A percentile compares a stretch with the other conserved stretches of the same genome.
These are phyloP conservation scores for Saturnispora ahearnii DNA, from an alignment of 805 yeast species.

Conservation along the genomic window DNA sequence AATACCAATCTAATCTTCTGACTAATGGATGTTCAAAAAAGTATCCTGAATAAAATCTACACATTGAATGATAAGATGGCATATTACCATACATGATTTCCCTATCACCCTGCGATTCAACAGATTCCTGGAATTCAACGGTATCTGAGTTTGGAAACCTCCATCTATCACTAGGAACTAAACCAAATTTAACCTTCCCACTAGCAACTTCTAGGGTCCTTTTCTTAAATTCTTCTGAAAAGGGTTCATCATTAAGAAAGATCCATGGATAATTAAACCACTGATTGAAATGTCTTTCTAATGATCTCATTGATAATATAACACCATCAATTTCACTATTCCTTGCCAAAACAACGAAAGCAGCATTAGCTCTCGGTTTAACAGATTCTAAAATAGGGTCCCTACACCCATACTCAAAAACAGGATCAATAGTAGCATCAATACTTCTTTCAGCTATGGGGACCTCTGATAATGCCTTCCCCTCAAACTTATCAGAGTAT, in stretches of 20 bases:
- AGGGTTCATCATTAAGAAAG: conserved; percentile 74
- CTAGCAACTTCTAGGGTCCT: conserved; percentile 44
- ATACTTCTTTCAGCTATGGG: conserved; percentile 17
- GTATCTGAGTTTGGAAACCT: conserved; percentile 44
- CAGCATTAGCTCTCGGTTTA: conserved; percentile 59
- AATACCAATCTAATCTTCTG: conserved; percentile 73
- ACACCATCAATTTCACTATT: conserved; percentile 78
- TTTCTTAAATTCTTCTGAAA: conserved; percentile 52
- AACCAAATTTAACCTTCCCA: conserved; percentile 65
- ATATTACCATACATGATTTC: conserved; percentile 76
- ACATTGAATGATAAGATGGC: conserved; percentile 87
- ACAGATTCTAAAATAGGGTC: conserved; percentile 18
- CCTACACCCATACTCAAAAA: conserved; percentile 28
- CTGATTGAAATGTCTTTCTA: conserved; percentile 86
- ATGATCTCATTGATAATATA: conserved; percentile 54
- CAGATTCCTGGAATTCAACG: conserved; percentile 40
- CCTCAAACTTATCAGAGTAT: neutral
- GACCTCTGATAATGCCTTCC: conserved; percentile 2
- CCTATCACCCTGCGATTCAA: conserved; percentile 73
- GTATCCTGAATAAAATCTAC: conserved; percentile 80
- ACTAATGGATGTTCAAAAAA: conserved; percentile 77
- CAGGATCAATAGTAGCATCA: conserved; percentile 20
- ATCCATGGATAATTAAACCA: conserved; percentile 94
- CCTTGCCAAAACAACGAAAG: conserved; percentile 74
- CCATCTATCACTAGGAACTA: conserved; percentile 55